Percentiles rank a stretch among this genome's conserved stretches.
These are phyloP conservation scores for Elsinoe necatrix DNA, from an alignment of 2,329 filamentous ascomycete genomes.

Conservation along the genomic window DNA sequence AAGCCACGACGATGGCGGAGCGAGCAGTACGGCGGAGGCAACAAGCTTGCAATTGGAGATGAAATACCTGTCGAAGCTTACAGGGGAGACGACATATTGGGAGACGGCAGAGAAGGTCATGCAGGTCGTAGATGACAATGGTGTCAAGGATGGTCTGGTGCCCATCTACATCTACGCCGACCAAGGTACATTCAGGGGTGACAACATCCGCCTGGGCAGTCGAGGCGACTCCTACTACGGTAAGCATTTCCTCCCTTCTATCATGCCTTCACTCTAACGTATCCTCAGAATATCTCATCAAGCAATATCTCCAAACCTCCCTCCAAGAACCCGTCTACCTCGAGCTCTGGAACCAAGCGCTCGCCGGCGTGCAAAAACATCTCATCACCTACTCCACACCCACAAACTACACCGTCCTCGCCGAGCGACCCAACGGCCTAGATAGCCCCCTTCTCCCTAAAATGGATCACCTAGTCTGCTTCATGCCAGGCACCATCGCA, in stretches of 20 bases:
- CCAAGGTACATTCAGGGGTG: conserved; percentile 67
- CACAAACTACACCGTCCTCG: conserved; percentile 78
- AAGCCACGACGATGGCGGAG: conserved; percentile 76
- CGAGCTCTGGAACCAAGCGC: conserved; percentile 85
- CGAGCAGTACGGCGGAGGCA: conserved; percentile 88
- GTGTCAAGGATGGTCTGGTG: conserved; percentile 69
- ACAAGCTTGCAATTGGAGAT: conserved; percentile 90
- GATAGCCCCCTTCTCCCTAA: conserved; percentile 62
- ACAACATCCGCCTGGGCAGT: conserved; percentile 85
- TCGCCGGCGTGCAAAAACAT: conserved; percentile 81
- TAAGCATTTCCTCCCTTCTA: conserved; percentile 21
- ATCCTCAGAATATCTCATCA: conserved; percentile 76
- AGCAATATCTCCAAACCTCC: conserved; percentile 92
- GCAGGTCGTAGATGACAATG: conserved; percentile 77
- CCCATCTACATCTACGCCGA: conserved; percentile 85
- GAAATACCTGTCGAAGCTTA: conserved; percentile 92
- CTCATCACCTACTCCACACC: conserved; percentile 80
- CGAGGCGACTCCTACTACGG: conserved; percentile 93
- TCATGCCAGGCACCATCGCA: conserved; percentile 93
- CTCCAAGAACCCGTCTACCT: conserved; percentile 76
- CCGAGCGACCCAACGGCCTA: conserved; percentile 72
- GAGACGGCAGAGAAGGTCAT: conserved; percentile 86
- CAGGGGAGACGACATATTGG: conserved; percentile 89
- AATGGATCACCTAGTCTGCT: conserved; percentile 98
- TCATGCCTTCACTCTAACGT: background rate